Conservation (phyloP, 805 yeast genomes). For the Blastobotrys robertii region DNA sequence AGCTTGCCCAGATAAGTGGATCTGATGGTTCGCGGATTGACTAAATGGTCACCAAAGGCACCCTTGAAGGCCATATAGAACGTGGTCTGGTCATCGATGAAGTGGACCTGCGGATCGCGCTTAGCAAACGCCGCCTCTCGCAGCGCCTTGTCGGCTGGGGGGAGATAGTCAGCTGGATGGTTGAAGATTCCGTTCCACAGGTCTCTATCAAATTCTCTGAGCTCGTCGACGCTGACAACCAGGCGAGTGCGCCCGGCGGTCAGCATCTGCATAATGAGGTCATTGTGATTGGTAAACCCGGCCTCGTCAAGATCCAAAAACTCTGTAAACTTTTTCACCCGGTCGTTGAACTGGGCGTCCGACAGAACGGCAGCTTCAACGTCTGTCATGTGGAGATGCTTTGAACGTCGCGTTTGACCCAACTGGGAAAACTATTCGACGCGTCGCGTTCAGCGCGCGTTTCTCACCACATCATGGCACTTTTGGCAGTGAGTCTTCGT, state of each 20-base stretch:
- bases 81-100: slow-evolving; percentile 48
- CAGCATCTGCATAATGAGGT: slow-evolving; percentile 64
- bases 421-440: no score
- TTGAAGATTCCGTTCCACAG: slow-evolving; percentile 69
- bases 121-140: slow-evolving; percentile 69
- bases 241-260: slow-evolving; percentile 56
- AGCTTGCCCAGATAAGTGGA: slow-evolving; percentile 69
- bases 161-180: slow-evolving; percentile 74
- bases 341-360: slow-evolving; percentile 51
- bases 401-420: no score
- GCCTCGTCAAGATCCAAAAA: slow-evolving; percentile 57
- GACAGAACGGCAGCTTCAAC: not conserved
- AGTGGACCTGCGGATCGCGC: slow-evolving; percentile 48
- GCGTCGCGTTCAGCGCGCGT: no score
- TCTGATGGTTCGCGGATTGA: slow-evolving; percentile 79
- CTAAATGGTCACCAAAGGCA: slow-evolving; percentile 78
- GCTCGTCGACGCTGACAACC: slow-evolving; percentile 71
- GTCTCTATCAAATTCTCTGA: slow-evolving; percentile 70
- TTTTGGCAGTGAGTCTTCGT: no score
- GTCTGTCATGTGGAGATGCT: no score
- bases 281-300: slow-evolving; percentile 52
- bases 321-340: slow-evolving; percentile 82
- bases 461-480: no score
- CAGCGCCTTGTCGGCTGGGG: slow-evolving; percentile 82
- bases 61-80: slow-evolving; percentile 76